phyloP scores from a whole-genome alignment of 768 basidiomycete genomes.

The Punctularia strigosozonata region DNA sequence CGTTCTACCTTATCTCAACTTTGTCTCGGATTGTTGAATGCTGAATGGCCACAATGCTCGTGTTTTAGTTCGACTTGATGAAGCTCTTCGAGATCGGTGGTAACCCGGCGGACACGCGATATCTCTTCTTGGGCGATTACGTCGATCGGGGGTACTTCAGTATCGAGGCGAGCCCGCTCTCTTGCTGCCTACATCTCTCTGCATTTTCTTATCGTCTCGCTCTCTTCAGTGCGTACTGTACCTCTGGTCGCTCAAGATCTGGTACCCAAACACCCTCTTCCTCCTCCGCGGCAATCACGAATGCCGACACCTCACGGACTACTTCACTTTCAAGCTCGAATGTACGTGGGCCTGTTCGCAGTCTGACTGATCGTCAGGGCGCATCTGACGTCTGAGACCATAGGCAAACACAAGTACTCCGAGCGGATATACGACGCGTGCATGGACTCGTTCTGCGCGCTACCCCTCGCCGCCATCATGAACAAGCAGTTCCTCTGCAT shows the following conservation, averaged over 20 bases:
- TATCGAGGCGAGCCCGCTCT: conserved; percentile 43
- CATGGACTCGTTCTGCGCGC: conserved; percentile 94
- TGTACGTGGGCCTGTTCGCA: conserved; percentile 54
- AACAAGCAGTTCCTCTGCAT: conserved; percentile 99
- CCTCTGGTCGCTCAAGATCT: conserved; percentile 97
- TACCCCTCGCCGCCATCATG: conserved; percentile 96
- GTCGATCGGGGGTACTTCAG: conserved; percentile 71
- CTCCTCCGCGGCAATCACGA: conserved; percentile 97
- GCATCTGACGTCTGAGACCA: background rate
- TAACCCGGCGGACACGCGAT: conserved; percentile 61
- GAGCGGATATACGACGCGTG: conserved; percentile 94
- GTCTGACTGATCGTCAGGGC: background rate
- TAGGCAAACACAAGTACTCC: conserved; percentile 98
- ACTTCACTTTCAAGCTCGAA: conserved; percentile 98
- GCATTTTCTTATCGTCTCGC: conserved; percentile 6
- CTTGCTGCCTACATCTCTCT: background rate
- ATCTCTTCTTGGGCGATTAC: conserved; percentile 67
- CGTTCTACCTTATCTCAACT: conserved; percentile 22
- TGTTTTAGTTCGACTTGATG: conserved; percentile 66
- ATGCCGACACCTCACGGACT: conserved; percentile 96
- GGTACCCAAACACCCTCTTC: conserved; percentile 97
- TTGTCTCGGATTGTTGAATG: conserved; percentile 6
- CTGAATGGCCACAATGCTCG: conserved; percentile 2
- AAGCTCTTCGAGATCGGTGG: conserved; percentile 72
- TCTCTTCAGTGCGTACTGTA: conserved; percentile 81